Conservation (phyloP, 2,329 filamentous ascomycete species). For the Coniochaeta hoffmannii region DNA sequence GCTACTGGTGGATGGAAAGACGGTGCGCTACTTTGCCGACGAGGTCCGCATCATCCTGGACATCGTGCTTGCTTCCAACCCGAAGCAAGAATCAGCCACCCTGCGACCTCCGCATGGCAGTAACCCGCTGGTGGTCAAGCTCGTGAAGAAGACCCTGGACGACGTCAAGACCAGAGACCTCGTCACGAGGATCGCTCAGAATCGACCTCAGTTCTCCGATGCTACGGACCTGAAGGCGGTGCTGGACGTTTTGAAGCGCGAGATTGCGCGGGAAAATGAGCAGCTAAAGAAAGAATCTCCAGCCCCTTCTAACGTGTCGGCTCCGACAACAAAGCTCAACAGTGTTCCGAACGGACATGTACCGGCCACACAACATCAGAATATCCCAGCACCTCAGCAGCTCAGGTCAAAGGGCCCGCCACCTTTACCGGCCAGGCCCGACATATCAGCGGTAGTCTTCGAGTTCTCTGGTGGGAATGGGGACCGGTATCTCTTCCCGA, state of each 20-base stretch:
- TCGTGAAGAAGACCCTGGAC: constrained; percentile 52
- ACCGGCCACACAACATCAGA: neutral
- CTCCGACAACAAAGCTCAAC: constrained; percentile 10
- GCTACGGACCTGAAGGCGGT: constrained; percentile 45
- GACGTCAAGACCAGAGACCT: constrained; percentile 40
- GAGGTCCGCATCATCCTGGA: constrained; percentile 51
- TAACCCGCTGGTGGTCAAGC: constrained; percentile 46
- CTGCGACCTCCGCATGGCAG: constrained; percentile 45
- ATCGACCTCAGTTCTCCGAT: constrained; percentile 42
- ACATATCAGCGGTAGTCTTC: constrained; percentile 60
- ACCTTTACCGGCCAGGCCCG: constrained; percentile 42
- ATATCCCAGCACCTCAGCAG: constrained; percentile 30
- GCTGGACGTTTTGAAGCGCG: constrained; percentile 39
- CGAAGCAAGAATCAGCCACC: constrained; percentile 44
- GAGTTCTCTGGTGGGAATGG: constrained; percentile 61
- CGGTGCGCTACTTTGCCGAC: constrained; percentile 52
- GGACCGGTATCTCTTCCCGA: constrained; percentile 73
- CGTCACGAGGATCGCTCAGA: constrained; percentile 46
- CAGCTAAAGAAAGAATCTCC: constrained; percentile 14
- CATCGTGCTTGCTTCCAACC: constrained; percentile 52
- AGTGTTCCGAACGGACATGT: constrained; percentile 10
- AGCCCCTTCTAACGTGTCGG: constrained; percentile 8
- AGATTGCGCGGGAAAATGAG: constrained; percentile 28
- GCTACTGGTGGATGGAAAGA: constrained; percentile 46
- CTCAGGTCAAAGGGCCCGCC: constrained; percentile 54